Percentiles rank a stretch among this genome's conserved stretches.
Evolutionary conservation across 768 basidiomycete species (phyloP).

Genomic region (Macrolepiota dolichaula): DNA sequence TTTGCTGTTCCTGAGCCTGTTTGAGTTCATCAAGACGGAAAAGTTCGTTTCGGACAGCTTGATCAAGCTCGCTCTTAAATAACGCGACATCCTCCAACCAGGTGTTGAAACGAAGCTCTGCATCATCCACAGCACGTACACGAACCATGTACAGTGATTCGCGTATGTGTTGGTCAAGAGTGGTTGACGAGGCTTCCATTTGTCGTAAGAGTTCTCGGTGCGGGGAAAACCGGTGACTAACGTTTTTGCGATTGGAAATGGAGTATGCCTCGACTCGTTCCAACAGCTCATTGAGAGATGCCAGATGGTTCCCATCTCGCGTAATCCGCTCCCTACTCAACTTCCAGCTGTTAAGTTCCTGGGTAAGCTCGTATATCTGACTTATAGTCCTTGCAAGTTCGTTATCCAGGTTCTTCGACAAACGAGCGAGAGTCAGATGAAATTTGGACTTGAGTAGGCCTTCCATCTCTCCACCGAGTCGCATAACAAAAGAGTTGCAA

Average conservation of each 20-base stretch:
- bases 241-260: slow-evolving; percentile 11
- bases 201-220: slow-evolving; percentile 51
- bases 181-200: slow-evolving; percentile 49
- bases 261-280: slow-evolving; percentile 31
- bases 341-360: slow-evolving; percentile 38
- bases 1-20: slow-evolving; percentile 29
- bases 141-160: slow-evolving; percentile 49
- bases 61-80: slow-evolving; percentile 37
- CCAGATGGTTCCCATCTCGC: slow-evolving; percentile 16
- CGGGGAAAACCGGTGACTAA: slow-evolving; percentile 44
- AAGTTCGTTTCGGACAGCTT: slow-evolving; percentile 39
- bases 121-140: slow-evolving; percentile 45
- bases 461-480: slow-evolving; percentile 54
- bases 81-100: slow-evolving; percentile 45
- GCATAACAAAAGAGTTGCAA: slow-evolving; percentile 65
- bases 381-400: slow-evolving; percentile 32
- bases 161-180: slow-evolving; percentile 40
- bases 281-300: slow-evolving; percentile 31
- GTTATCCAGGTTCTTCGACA: slow-evolving; percentile 52
- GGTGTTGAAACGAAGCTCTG: slow-evolving; percentile 40
- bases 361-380: slow-evolving; percentile 16
- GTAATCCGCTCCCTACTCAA: not conserved
- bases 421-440: slow-evolving; percentile 47
- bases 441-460: slow-evolving; percentile 42
- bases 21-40: slow-evolving; percentile 36